phyloP scores from a whole-genome alignment of 169 alveolate species.

The Sarcocystis neurona region DNA sequence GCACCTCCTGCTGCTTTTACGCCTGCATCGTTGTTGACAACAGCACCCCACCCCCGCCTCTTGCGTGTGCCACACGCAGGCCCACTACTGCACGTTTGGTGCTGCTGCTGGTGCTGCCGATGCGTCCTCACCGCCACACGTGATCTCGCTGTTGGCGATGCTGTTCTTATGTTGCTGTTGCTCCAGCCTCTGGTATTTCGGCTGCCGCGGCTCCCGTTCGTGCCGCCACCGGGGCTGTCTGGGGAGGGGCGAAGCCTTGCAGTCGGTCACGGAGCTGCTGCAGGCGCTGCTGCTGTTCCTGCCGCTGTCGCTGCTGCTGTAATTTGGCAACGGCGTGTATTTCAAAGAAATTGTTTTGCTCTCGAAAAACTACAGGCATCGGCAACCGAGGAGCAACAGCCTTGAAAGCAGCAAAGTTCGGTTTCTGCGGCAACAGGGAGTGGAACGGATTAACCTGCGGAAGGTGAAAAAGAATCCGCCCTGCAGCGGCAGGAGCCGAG shows the following conservation, averaged over 20 bases:
- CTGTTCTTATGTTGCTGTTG: no score
- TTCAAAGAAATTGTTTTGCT: conserved; percentile 54
- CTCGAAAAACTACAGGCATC: conserved; percentile 51
- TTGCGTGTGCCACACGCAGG: no score
- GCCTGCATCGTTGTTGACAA: no score
- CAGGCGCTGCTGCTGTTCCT: not conserved
- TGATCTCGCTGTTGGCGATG: no score
- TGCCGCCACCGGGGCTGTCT: no score
- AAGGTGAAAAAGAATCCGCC: conserved; percentile 55
- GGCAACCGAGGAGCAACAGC: conserved; percentile 51
- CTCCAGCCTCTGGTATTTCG: no score
- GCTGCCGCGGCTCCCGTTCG: no score
- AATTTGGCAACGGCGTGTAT: conserved; percentile 28
- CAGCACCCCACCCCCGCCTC: no score
- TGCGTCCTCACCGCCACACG: no score
- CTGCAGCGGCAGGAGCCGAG: conserved; percentile 44
- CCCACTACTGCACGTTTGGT: no score
- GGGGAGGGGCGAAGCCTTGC: not conserved
- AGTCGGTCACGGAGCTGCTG: not conserved
- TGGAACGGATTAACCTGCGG: conserved; percentile 58
- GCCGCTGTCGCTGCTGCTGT: not conserved
- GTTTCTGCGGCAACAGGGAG: conserved; percentile 25
- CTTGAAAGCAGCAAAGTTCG: conserved; percentile 48
- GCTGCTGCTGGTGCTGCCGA: no score
- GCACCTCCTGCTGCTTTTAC: no score